These are phyloP conservation scores for Dactylellina leptospora DNA, from an alignment of 2,329 filamentous ascomycete genomes.

Conservation along the genomic window DNA sequence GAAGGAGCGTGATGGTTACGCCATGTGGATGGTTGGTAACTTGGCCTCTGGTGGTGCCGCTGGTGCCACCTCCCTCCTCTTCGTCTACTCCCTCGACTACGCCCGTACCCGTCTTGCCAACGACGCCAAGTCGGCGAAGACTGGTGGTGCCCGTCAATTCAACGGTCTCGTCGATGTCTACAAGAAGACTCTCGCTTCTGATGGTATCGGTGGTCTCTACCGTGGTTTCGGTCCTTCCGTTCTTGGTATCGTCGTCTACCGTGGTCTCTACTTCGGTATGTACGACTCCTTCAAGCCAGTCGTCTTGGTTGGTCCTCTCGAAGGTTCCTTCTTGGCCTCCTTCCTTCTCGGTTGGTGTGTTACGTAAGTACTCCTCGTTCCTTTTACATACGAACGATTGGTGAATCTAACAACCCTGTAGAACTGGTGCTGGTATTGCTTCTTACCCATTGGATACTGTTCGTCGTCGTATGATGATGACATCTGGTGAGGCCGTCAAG, in stretches of 20 bases:
- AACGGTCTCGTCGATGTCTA: slow-evolving; percentile 99
- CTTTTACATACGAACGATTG: neutral
- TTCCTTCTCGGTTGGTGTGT: slow-evolving; percentile 98
- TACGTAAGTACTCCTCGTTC: slow-evolving; percentile 65
- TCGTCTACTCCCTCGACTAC: slow-evolving; percentile 99
- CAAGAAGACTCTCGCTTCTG: slow-evolving; percentile 98
- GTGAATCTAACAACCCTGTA: slow-evolving; percentile 31
- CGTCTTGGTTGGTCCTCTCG: slow-evolving; percentile 85
- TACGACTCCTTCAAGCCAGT: slow-evolving; percentile 99
- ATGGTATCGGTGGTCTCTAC: slow-evolving; percentile 99
- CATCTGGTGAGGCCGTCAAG: slow-evolving; percentile 96
- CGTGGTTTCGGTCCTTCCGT: slow-evolving; percentile 99
- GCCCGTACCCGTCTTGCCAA: slow-evolving; percentile 99
- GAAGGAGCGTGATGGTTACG: slow-evolving; percentile 99
- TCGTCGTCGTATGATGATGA: slow-evolving; percentile 99
- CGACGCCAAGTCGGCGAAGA: slow-evolving; percentile 99
- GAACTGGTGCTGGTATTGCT: slow-evolving; percentile 99
- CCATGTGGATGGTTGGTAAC: slow-evolving; percentile 99
- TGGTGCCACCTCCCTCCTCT: slow-evolving; percentile 99
- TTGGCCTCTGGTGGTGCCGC: slow-evolving; percentile 99
- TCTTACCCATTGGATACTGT: slow-evolving; percentile 99
- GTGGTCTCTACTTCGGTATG: slow-evolving; percentile 99
- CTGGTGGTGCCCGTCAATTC: slow-evolving; percentile 98
- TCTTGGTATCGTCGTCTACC: slow-evolving; percentile 99
- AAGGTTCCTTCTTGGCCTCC: slow-evolving; percentile 99